Conservation (phyloP, 352 stramenopile species). For the Phytophthora chlamydospora region DNA sequence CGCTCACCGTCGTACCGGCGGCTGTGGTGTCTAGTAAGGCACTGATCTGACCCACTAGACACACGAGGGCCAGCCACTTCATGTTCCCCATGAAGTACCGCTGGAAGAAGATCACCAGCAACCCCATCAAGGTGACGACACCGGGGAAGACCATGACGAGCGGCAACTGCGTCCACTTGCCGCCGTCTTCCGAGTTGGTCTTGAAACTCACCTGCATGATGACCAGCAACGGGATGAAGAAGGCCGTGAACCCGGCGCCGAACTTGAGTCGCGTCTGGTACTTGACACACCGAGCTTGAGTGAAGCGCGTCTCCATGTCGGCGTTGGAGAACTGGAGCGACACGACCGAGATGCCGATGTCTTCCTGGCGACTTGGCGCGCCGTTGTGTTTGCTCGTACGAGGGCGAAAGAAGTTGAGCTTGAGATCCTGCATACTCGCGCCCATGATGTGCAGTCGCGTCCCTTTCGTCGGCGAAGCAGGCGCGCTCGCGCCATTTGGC, state of each 20-base stretch:
- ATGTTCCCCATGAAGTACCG: slow-evolving; percentile 65
- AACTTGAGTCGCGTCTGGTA: slow-evolving; percentile 81
- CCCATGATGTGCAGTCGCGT: slow-evolving; percentile 57
- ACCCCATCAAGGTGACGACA: slow-evolving; percentile 76
- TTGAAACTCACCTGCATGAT: slow-evolving; percentile 90
- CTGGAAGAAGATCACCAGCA: slow-evolving; percentile 71
- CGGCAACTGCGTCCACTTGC: slow-evolving; percentile 73
- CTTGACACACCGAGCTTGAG: slow-evolving; percentile 52
- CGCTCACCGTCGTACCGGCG: slow-evolving; percentile 71
- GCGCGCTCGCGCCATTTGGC: slow-evolving; percentile 10
- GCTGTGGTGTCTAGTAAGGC: slow-evolving; percentile 78
- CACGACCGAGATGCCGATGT: slow-evolving; percentile 78
- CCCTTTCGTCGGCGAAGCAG: slow-evolving; percentile 38
- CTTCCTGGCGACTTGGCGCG: slow-evolving; percentile 61
- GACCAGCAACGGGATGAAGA: slow-evolving; percentile 86
- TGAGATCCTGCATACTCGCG: slow-evolving; percentile 66
- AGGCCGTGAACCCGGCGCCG: slow-evolving; percentile 74
- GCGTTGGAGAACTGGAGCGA: slow-evolving; percentile 74
- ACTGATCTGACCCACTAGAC: slow-evolving; percentile 75
- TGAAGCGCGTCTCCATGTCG: slow-evolving; percentile 74
- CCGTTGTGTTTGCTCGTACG: slow-evolving; percentile 33
- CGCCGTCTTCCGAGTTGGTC: slow-evolving; percentile 50
- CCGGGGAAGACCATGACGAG: slow-evolving; percentile 85
- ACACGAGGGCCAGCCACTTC: slow-evolving; percentile 61
- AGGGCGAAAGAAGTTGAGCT: slow-evolving; percentile 75